Base-by-base conservation (phyloP, 2,329 filamentous ascomycete genomes). In the Seiridium cupressi region DNA sequence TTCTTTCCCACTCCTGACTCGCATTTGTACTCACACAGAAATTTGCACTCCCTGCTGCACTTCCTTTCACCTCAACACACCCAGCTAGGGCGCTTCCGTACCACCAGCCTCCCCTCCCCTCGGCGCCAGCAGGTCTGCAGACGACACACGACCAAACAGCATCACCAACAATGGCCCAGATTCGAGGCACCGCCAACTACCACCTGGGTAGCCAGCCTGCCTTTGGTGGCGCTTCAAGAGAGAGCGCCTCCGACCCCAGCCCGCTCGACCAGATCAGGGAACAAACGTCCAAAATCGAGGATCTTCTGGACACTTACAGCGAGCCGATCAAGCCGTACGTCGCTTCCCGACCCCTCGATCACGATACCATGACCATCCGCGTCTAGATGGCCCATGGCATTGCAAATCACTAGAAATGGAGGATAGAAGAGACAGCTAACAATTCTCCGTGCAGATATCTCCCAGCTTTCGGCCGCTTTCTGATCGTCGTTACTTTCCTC, bases 201-300 rank as follows among this genome's bases (percentile, higher is more conserved):
- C 91, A 93, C 79, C 85, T 95, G 74, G 89, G 49, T 35, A 85
- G 88, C 74, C 86, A 88, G 71, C 88, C 87, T 72, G 86, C 88
- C 65, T 93, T 92, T 70, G 88, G 85, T 64, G 85, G 83, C 53
- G 81, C 81, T 61, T 82, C 79, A 69, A 81, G 78, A 67, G 84
- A 89, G 66, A 85, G 82, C 61, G 85, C 82, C 60, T 85, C 83
- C 72, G 89, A 93, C 69, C 85, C 89, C 54, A 92, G 87, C 75
- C 88, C 90, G 60, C 86, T 99, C 68, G 95, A 97, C 76, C 85
- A 92, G 70, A 92, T 99, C 73, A 86, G 95, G 65, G 87, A 93
- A 76, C 93, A 98, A 78, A 99, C 95, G 56, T 97, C 91, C 89
- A 98, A 97, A 84, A 94, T 99, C 67, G 95, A 99, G 80, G 95